Evolutionary conservation across 805 yeast genomes (phyloP).

Genomic region (Candida easanensis): DNA sequence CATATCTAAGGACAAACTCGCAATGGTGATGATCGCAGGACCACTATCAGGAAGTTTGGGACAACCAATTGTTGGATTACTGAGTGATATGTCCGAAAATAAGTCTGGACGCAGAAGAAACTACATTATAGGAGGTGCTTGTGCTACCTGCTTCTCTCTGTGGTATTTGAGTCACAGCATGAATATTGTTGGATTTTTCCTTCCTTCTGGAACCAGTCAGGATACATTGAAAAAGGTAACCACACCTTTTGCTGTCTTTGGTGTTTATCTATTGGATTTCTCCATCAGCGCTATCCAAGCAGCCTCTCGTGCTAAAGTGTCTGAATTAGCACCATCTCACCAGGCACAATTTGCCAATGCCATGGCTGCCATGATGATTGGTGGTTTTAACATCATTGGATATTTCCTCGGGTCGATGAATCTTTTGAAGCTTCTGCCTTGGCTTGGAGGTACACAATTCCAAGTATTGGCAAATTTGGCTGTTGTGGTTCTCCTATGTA

Average conservation of each 20-base stretch:
- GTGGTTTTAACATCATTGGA: constrained; percentile 56
- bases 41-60: constrained; percentile 62
- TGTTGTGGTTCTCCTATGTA: constrained; percentile 35
- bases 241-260: constrained; percentile 49
- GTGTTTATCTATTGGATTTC: constrained; percentile 53
- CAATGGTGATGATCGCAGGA: constrained; percentile 66
- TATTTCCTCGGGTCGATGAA: constrained; percentile 51
- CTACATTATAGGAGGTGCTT: constrained; percentile 53
- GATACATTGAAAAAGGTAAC: constrained; percentile 32
- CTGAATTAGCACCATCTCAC: constrained; percentile 54
- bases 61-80: constrained; percentile 60
- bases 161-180: constrained; percentile 44
- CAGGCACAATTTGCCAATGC: constrained; percentile 62
- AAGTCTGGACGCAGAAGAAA: constrained; percentile 53
- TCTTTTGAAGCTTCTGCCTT: constrained; percentile 35
- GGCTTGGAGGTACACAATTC: constrained; percentile 48
- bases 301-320: constrained; percentile 56
- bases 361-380: constrained; percentile 65
- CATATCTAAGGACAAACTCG: constrained; percentile 50
- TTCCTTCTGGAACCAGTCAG: constrained; percentile 20
- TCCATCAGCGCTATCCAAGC: constrained; percentile 61
- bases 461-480: constrained; percentile 46
- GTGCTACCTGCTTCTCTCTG: constrained; percentile 45
- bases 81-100: constrained; percentile 49
- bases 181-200: constrained; percentile 36